These are phyloP conservation scores for Fomes fomentarius DNA, from an alignment of 1,284 basidiomycete species.

Conservation along the genomic window DNA sequence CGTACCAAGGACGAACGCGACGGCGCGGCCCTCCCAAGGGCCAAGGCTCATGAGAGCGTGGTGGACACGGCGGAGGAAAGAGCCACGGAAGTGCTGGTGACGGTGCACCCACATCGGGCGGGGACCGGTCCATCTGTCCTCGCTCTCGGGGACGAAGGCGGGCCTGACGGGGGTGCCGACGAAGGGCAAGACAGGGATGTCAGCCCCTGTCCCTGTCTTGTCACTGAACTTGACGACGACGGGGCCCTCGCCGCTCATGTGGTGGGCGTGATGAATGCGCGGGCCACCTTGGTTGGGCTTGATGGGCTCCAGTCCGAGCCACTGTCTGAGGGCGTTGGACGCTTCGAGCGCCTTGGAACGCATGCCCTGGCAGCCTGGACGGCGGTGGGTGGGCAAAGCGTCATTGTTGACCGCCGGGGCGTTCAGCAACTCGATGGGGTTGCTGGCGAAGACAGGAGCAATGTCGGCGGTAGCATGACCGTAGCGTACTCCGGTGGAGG, in stretches of 20 bases:
- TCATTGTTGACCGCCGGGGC: conserved; percentile 8
- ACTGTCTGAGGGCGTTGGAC: conserved; percentile 51
- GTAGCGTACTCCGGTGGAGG: conserved; percentile 27
- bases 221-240: neutral
- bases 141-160: conserved; percentile 19
- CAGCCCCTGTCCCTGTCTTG: neutral
- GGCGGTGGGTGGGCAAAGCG: conserved; percentile 18
- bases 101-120: conserved; percentile 34
- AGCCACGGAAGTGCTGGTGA: conserved; percentile 29
- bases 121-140: conserved; percentile 14
- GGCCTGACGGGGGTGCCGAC: conserved; percentile 35
- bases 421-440: conserved; percentile 11
- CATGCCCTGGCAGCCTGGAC: conserved; percentile 27
- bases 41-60: conserved; percentile 67
- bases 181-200: conserved; percentile 40
- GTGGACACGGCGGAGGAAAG: conserved; percentile 63
- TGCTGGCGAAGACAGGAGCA: conserved; percentile 1
- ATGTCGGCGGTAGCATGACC: conserved; percentile 26
- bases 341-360: conserved; percentile 48
- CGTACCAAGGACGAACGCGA: conserved; percentile 79
- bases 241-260: conserved; percentile 6
- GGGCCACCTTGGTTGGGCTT: conserved; percentile 18
- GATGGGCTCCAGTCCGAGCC: conserved; percentile 51
- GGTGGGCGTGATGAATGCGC: conserved; percentile 9
- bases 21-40: conserved; percentile 78